Evolutionary conservation across 352 stramenopile genomes (phyloP).

Genomic region (Poterioochromonas sp.): DNA sequence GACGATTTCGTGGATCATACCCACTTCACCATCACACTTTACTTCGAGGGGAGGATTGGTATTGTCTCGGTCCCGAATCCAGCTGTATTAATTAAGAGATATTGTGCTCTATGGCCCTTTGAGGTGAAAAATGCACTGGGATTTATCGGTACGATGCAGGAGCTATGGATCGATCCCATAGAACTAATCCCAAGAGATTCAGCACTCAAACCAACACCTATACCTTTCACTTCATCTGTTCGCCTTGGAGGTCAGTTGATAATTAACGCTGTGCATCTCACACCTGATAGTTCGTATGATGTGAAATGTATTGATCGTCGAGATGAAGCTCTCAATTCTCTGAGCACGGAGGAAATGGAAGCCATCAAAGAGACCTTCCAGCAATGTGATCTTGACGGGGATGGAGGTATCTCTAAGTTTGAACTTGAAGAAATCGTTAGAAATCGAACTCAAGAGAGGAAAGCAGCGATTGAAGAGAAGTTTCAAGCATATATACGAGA

Average conservation of each 20-base stretch:
- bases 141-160: slow-evolving; percentile 30
- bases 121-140: slow-evolving; percentile 31
- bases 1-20: background rate
- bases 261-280: background rate
- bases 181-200: background rate
- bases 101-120: slow-evolving; percentile 20
- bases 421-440: slow-evolving; percentile 22
- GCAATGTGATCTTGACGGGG: background rate
- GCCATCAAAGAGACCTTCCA: slow-evolving; percentile 29
- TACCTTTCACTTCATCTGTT: slow-evolving; percentile 4
- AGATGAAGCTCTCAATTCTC: slow-evolving; percentile 18
- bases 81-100: background rate
- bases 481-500: background rate
- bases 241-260: background rate
- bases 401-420: background rate
- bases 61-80: slow-evolving; percentile 5
- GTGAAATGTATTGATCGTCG: slow-evolving; percentile 23
- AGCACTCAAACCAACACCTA: slow-evolving; percentile 3
- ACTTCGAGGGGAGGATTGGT: background rate
- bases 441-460: background rate
- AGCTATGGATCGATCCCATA: slow-evolving; percentile 21
- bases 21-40: slow-evolving; percentile 2
- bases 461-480: slow-evolving; percentile 4
- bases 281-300: background rate
- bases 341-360: slow-evolving; percentile 17